These are phyloP conservation scores for Scheffersomyces coipomensis DNA, from an alignment of 805 yeast genomes.

Conservation along the genomic window DNA sequence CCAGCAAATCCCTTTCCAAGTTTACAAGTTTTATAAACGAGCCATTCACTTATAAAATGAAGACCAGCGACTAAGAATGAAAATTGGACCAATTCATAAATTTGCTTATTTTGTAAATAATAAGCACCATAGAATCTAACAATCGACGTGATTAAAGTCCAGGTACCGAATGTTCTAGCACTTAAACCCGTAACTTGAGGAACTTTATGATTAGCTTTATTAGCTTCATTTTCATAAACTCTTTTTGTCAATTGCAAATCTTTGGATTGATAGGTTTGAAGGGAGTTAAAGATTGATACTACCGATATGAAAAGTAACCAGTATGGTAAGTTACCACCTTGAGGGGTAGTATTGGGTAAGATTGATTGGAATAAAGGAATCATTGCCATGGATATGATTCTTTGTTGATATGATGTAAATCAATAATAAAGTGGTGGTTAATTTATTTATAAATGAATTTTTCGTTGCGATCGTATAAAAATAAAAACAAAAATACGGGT, in stretches of 20 bases:
- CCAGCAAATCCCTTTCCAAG: conserved; percentile 88
- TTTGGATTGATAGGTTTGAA: conserved; percentile 72
- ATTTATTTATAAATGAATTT: no score
- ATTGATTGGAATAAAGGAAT: conserved; percentile 13
- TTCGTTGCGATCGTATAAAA: no score
- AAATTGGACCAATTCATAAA: conserved; percentile 76
- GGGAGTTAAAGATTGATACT: conserved; percentile 89
- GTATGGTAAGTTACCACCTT: conserved; percentile 32
- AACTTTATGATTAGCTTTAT: conserved; percentile 17
- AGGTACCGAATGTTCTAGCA: conserved; percentile 98
- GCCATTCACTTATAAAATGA: conserved; percentile 85
- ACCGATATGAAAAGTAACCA: conserved; percentile 60
- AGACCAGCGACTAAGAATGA: conserved; percentile 79
- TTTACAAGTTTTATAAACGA: conserved; percentile 72
- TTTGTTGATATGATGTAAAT: no score
- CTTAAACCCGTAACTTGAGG: conserved; percentile 52
- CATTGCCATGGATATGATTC: no score
- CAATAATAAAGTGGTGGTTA: no score
- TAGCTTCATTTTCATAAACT: conserved; percentile 62
- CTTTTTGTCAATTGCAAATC: conserved; percentile 73
- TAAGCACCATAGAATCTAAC: conserved; percentile 88
- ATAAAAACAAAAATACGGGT: no score
- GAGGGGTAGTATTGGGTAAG: conserved; percentile 14
- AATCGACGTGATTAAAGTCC: conserved; percentile 87
- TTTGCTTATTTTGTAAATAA: conserved; percentile 62